A percentile compares a stretch with the other conserved stretches of the same genome.
These are phyloP conservation scores for Buddleja alternifolia DNA, from an alignment of 257 asterid genomes.

Conservation along the genomic window DNA sequence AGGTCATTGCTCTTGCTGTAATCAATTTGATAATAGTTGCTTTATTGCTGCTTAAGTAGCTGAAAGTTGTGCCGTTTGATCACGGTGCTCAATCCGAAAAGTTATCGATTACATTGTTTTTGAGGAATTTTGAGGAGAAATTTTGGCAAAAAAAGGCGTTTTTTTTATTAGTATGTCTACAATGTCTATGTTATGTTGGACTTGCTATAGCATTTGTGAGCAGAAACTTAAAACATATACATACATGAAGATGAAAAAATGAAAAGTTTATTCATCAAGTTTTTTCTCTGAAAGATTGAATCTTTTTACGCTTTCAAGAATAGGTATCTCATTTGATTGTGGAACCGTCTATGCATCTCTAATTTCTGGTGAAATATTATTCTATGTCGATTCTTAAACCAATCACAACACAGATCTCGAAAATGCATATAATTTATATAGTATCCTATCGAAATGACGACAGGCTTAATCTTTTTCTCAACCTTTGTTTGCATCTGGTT, in stretches of 20 bases:
- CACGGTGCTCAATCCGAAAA: not conserved
- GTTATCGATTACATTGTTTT: not conserved
- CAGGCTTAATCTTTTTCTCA: not conserved
- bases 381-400: not conserved
- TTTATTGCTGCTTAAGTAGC: not conserved
- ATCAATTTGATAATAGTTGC: not conserved
- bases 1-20: not conserved
- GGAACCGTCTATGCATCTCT: no score
- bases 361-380: no score
- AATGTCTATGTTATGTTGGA: not conserved
- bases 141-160: not conserved
- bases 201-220: not conserved
- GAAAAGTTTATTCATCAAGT: not conserved
- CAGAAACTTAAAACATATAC: not conserved
- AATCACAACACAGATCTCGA: not conserved
- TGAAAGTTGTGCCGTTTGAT: not conserved
- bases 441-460: not conserved
- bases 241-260: not conserved
- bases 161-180: not conserved
- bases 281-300: not conserved
- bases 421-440: no score
- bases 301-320: conserved; percentile 3
- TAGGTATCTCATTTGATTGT: no score
- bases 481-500: not conserved
- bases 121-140: not conserved